Evolutionary conservation across 192 early-diverging fungal genomes (phyloP), one percentile per base, ranked within the genome.

Genomic region (Cladochytrium replicatum): DNA sequence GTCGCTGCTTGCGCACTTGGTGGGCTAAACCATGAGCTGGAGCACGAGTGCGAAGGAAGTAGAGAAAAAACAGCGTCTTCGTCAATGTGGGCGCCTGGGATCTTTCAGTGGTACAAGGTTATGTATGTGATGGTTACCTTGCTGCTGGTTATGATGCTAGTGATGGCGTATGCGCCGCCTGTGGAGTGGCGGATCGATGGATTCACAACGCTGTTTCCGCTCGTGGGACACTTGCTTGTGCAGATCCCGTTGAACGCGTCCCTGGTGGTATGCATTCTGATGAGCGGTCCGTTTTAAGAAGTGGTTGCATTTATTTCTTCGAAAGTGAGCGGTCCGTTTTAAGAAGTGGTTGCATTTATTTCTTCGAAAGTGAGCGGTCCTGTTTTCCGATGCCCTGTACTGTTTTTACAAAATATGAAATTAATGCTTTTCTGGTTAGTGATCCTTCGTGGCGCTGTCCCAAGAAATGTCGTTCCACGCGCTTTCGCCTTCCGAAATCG

Each of bases 401-500:
- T n/a, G n/a, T n/a, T n/a, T n/a, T n/a, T n/a, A n/a, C n/a, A n/a
- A n/a, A n/a, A n/a, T n/a, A n/a, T n/a, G n/a, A n/a, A n/a, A n/a
- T n/a, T n/a, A n/a, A n/a, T n/a, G n/a, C n/a, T n/a, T n/a, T n/a
- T n/a, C n/a, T n/a, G n/a, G n/a, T n/a, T n/a, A n/a, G n/a, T n/a
- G n/a, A n/a, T n/a, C n/a, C n/a, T n/a, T n/a, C n/a, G n/a, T n/a
- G n/a, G n/a, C n/a, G n/a, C n/a, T n/a, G n/a, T n/a, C n/a, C n/a
- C n/a, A n/a, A n/a, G n/a, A n/a, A 24, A 80, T 80, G 73, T 58
- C 69, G 46, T 63, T 64, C 5, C 48, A 66, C 11, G 42, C 75
- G 13, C 69, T 89, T 34, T 89, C 87, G 31, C 83, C 84, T 5
- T 78, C 83, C 29, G 87, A 91, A 63, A 69, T 72, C 34, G 84